Evolutionary conservation across 139 green algal genomes (phyloP).

Genomic region (Penium margaritaceum): DNA sequence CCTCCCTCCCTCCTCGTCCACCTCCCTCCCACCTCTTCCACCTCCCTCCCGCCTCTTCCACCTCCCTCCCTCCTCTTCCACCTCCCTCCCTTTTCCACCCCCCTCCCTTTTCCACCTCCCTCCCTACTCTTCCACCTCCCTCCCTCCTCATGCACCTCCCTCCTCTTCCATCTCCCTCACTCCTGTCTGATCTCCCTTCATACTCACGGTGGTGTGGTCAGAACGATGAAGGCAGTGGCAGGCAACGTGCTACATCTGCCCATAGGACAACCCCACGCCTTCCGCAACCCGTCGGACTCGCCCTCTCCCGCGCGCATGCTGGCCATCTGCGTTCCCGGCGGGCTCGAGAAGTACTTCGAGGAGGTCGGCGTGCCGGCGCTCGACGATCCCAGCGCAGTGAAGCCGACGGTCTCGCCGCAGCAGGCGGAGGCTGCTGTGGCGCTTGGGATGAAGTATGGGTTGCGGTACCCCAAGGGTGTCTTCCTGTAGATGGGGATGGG

Average conservation of each 20-base stretch:
- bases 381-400: neutral
- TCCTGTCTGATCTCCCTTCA: no score
- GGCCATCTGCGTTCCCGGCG: conserved; percentile 1
- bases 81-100: no score
- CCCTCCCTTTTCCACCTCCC: no score
- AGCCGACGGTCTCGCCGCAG: neutral
- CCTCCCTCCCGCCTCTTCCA: no score
- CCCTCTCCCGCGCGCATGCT: conserved; percentile 13
- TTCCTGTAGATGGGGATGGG: no score
- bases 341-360: conserved; percentile 15
- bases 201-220: no score
- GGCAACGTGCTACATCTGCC: conserved; percentile 9
- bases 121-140: no score
- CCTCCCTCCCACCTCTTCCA: no score
- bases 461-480: conserved; percentile 12
- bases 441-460: conserved; percentile 22
- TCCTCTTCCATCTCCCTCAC: no score
- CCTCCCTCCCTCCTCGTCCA: no score
- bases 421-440: neutral
- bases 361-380: conserved; percentile 1
- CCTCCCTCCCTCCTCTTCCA: no score
- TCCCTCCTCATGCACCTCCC: no score
- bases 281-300: neutral
- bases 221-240: neutral
- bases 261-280: neutral